A percentile compares a stretch with the other conserved stretches of the same genome.
These are phyloP conservation scores for Colletotrichum sublineola DNA, from an alignment of 2,329 filamentous ascomycete species.

Conservation along the genomic window DNA sequence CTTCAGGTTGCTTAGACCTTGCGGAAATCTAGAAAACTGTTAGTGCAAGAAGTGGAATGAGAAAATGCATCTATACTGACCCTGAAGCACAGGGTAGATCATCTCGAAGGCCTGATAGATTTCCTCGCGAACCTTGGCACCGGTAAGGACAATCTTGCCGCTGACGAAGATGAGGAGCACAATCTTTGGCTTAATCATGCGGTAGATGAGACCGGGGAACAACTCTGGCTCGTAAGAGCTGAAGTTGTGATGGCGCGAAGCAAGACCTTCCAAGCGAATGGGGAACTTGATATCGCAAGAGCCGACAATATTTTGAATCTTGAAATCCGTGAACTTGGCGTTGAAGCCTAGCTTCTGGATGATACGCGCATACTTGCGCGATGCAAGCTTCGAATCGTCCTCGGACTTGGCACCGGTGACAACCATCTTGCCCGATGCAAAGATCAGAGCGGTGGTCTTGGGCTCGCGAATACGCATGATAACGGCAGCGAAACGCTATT, in stretches of 20 bases:
- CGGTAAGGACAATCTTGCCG: conserved; percentile 97
- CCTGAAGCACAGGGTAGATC: conserved; percentile 96
- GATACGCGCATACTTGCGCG: conserved; percentile 97
- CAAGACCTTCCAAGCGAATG: conserved; percentile 94
- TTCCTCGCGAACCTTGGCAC: conserved; percentile 97
- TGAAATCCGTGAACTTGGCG: conserved; percentile 99
- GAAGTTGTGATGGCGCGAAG: conserved; percentile 98
- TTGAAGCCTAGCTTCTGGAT: conserved; percentile 99
- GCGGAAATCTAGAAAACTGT: conserved; percentile 62
- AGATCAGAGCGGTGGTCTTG: conserved; percentile 98
- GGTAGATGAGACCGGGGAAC: conserved; percentile 99
- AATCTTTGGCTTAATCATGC: conserved; percentile 99
- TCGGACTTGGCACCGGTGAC: conserved; percentile 98
- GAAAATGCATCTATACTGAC: conserved; percentile 60
- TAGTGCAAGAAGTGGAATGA: conserved; percentile 33
- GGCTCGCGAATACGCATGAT: conserved; percentile 99
- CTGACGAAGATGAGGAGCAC: conserved; percentile 98
- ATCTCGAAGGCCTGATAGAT: conserved; percentile 97
- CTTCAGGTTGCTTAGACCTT: conserved; percentile 60
- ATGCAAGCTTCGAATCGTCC: conserved; percentile 96
- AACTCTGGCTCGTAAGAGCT: conserved; percentile 98
- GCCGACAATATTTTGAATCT: conserved; percentile 99
- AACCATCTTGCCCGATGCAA: conserved; percentile 99
- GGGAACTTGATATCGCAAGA: conserved; percentile 99
- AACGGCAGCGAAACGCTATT: conserved; percentile 94